phyloP scores from a whole-genome alignment of 441 rosid genomes.

The Eruca vesicaria region DNA sequence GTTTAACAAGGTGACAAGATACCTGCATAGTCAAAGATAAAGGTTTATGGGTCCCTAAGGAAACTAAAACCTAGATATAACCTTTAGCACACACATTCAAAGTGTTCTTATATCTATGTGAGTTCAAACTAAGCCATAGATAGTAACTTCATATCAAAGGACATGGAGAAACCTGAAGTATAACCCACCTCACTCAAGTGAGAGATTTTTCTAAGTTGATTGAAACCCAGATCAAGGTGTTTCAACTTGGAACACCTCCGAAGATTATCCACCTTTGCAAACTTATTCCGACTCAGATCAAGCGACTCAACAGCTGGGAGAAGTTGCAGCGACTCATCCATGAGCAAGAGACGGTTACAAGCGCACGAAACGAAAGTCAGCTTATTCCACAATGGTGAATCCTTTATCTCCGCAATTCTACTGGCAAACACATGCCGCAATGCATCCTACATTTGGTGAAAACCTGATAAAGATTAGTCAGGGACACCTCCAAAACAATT shows the following conservation, averaged over 20 bases:
- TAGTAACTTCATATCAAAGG: constrained; percentile 1
- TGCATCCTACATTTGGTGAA: constrained; percentile 64
- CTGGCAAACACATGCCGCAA: constrained; percentile 90
- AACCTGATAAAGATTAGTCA: constrained; percentile 24
- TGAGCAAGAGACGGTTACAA: constrained; percentile 78
- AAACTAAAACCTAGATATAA: constrained; percentile 32
- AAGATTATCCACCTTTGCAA: constrained; percentile 88
- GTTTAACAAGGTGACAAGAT: constrained; percentile 72
- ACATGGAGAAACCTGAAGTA: constrained; percentile 12
- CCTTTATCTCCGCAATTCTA: constrained; percentile 88
- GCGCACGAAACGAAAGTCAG: constrained; percentile 86
- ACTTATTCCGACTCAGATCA: constrained; percentile 95
- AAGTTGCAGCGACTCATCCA: constrained; percentile 98
- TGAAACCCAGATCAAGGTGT: constrained; percentile 96
- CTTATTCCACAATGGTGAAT: constrained; percentile 83
- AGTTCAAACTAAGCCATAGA: constrained; percentile 1
- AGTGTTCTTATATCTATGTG: not conserved
- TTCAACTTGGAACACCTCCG: constrained; percentile 77
- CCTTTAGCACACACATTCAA: not conserved
- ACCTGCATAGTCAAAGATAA: constrained; percentile 74
- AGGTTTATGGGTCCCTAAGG: constrained; percentile 37
- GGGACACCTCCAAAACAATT: not conserved
- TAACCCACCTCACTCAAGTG: constrained; percentile 74
- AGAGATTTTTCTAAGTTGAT: constrained; percentile 67
- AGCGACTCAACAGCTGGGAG: constrained; percentile 95